Base-by-base conservation (phyloP, 768 basidiomycete genomes). In the Tylopilus felleus region DNA sequence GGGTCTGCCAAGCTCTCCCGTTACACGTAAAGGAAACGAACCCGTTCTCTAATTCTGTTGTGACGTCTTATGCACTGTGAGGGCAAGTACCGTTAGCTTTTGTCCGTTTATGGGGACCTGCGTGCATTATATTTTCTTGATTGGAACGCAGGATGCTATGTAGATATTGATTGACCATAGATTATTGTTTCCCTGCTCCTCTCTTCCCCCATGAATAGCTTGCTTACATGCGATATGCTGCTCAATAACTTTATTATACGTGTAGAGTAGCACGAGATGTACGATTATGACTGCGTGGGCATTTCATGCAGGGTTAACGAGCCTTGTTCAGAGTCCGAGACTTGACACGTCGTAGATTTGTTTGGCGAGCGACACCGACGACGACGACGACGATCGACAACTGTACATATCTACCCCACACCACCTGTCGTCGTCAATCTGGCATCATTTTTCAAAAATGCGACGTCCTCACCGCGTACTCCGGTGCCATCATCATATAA, bases 371-470 rank as follows among this genome's bases (percentile, higher is more conserved):
- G 41, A 42, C 58, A 44, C 29, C 54, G 56, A 55, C 60, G 45
- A 14, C 52, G 52, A 61, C 56, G 61, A 35, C 49, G 39, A 48
- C 53, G 61, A 38, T n/a, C 21, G 4, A n/a, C 21, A 2, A 12
- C 40, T 16, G 36, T n/a, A 38, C 33, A 45, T 31, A 52, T n/a
- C 19, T 38, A 17, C 41, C 31, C 49, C 9, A 14, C 41, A 35
- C 43, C 48, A 45, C 55, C 36, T 16, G 47, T 42, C 49, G 51
- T 68, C 81, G 52, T 68, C 82, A 83, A 71, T 69, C 81, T 86
- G 85, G 85, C 84, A 62, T 83, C 80, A 52, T 72, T 87, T 72
- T 84, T 86, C 65, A 81, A 77, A 59, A 75, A 78, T 68, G 71
- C 75, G 71, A 74, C 71, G 39, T 60, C 77, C 41, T 73, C 77